These are phyloP conservation scores for Pontederia paniculata DNA, from an alignment of 176 grass and related monocot species.

Conservation along the genomic window DNA sequence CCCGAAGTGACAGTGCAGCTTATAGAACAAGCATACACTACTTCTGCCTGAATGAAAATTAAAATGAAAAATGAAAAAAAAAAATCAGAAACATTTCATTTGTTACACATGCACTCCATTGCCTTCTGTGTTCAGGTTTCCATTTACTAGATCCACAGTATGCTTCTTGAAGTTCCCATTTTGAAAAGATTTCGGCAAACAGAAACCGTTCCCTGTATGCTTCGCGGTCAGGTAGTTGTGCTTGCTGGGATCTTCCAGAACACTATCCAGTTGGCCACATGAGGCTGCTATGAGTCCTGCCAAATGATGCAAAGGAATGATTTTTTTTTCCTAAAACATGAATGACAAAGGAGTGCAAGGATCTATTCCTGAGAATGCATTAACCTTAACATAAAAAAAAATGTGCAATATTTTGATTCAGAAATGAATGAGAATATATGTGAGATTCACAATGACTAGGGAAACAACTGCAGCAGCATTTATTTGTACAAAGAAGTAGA, in stretches of 20 bases:
- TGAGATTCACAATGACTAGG: neutral
- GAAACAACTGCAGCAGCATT: neutral
- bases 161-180: neutral
- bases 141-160: neutral
- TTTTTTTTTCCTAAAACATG: neutral
- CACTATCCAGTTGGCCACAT: conserved; percentile 7
- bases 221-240: neutral
- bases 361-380: too few species aligned
- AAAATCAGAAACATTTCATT: neutral
- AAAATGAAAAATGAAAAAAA: too few species aligned
- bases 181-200: neutral
- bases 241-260: conserved; percentile 1
- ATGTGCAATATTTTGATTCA: neutral
- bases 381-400: neutral
- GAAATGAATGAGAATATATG: neutral
- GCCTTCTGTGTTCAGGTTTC: neutral
- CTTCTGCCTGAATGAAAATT: too few species aligned
- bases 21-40: too few species aligned
- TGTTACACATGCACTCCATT: neutral
- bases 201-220: neutral
- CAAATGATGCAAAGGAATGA: neutral
- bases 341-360: neutral
- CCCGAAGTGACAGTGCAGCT: too few species aligned
- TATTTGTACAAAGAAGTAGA: neutral
- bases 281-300: conserved; percentile 12